Percentiles rank a stretch among this genome's conserved stretches.
These are phyloP conservation scores for Gyromitra esculenta DNA, from an alignment of 2,329 filamentous ascomycete genomes.

Conservation along the genomic window DNA sequence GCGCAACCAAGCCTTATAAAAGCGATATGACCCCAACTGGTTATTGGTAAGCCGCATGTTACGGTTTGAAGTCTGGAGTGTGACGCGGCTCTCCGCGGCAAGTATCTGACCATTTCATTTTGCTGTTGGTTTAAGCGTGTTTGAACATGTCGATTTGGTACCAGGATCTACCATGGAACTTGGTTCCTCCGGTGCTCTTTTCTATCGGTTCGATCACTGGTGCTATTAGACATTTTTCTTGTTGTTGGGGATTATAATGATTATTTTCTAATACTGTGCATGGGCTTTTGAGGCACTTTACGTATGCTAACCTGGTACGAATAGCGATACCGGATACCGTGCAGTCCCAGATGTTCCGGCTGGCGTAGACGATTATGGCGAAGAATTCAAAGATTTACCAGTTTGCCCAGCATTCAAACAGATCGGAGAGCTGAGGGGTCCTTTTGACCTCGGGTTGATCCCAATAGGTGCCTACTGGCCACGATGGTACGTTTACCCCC, in stretches of 20 bases:
- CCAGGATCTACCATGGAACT: constrained; percentile 12
- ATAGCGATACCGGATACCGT: constrained; percentile 89
- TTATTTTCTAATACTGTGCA: constrained; percentile 14
- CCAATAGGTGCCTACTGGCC: constrained; percentile 75
- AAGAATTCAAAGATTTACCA: constrained; percentile 73
- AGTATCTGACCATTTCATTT: constrained; percentile 18
- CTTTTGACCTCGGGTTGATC: constrained; percentile 90
- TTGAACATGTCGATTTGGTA: constrained; percentile 27
- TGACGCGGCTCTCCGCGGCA: constrained; percentile 25
- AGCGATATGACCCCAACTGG: constrained; percentile 13
- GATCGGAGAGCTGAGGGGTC: constrained; percentile 80
- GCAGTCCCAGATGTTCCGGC: constrained; percentile 70
- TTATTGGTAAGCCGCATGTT: constrained; percentile 1
- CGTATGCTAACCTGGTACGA: constrained; percentile 54
- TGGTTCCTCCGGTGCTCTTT: constrained; percentile 1
- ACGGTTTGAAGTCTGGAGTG: constrained; percentile 25
- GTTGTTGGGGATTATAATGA: constrained; percentile 13
- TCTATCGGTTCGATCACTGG: constrained; percentile 28
- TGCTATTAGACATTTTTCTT: constrained; percentile 28
- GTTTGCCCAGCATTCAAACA: constrained; percentile 84
- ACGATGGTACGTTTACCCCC: constrained; percentile 52
- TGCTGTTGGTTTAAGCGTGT: constrained; percentile 11
- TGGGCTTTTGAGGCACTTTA: constrained; percentile 44
- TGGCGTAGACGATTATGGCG: constrained; percentile 75
- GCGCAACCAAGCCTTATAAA: constrained; percentile 33